These are phyloP conservation scores for Fusarium liriodendri DNA, from an alignment of 2,329 filamentous ascomycete genomes.

Conservation along the genomic window DNA sequence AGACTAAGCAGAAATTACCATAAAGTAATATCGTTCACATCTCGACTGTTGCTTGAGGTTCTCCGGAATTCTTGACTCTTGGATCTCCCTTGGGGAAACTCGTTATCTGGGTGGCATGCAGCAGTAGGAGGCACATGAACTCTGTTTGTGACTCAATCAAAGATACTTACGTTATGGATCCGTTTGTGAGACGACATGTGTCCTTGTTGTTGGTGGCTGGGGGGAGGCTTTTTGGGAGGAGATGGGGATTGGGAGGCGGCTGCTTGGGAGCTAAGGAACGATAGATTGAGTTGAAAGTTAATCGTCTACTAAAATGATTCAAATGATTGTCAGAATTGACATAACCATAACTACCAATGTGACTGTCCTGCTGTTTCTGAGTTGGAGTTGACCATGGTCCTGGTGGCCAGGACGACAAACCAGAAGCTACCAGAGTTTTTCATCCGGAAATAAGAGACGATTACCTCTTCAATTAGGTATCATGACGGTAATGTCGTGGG, in stretches of 20 bases:
- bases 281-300: neutral
- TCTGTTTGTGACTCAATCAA: neutral
- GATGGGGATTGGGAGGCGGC: neutral
- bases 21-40: neutral
- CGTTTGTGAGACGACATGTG: neutral
- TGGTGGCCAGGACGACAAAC: neutral
- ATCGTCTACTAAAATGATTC: neutral
- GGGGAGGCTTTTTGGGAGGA: neutral
- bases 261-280: neutral
- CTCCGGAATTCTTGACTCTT: neutral
- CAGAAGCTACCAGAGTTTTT: neutral
- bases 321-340: neutral
- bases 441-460: neutral
- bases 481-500: no score
- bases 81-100: neutral
- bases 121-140: neutral
- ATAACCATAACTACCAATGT: accelerated
- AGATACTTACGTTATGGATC: neutral
- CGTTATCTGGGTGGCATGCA: neutral
- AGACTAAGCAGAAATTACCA: neutral
- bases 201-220: neutral
- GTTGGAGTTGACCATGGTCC: neutral
- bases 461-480: neutral
- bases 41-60: neutral
- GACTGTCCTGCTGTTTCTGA: neutral